Base-by-base conservation (phyloP, 2,329 filamentous ascomycete species). In the Coniochaeta hoffmannii region DNA sequence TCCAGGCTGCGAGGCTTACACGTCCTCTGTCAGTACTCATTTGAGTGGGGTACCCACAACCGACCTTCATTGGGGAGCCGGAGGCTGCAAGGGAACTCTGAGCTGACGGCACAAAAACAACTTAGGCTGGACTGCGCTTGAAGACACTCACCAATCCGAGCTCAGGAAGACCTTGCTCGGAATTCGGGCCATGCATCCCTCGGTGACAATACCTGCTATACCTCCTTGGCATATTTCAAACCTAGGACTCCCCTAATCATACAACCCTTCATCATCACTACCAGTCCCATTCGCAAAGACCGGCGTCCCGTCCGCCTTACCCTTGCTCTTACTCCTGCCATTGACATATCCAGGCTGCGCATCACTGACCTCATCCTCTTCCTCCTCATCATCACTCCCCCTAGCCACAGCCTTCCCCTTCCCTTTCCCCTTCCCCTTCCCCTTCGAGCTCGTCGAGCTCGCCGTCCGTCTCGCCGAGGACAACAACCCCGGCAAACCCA, bases 231-330 rank as follows among this genome's bases (percentile, higher is more conserved):
- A n/a, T n/a, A n/a, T n/a, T n/a, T n/a, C n/a, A n/a, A n/a, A n/a
- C n/a, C n/a, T n/a, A n/a, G n/a, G n/a, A n/a, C n/a, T n/a, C 8
- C 36, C 41, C 67, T 71, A 83, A 54, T 64, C 65, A 64, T 85
- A 84, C 64, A 84, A 61, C 10, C 73, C 79, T 50, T 83, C 80
- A 53, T 84, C 80, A 57, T 79, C 81, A 59, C 76, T 80, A 17
- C 73, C 78, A n/a, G 72, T 76, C 19, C 75, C 74, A n/a, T 80
- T 73, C 61, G 76, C 73, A 59, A 83, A 81, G 31, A 71, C 70
- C 57, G 38, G 38, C 38, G 38, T 17, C 38, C 74, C 75, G 15
- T 76, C 70, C 2, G 74, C 80, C 63, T 82, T 85, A 1, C 76
- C 81, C 66, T 84, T 85, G 8, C 78, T 79, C 62, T 82, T 81